Conservation (phyloP, 2,329 filamentous ascomycete species). For the Fusarium subglutinans region DNA sequence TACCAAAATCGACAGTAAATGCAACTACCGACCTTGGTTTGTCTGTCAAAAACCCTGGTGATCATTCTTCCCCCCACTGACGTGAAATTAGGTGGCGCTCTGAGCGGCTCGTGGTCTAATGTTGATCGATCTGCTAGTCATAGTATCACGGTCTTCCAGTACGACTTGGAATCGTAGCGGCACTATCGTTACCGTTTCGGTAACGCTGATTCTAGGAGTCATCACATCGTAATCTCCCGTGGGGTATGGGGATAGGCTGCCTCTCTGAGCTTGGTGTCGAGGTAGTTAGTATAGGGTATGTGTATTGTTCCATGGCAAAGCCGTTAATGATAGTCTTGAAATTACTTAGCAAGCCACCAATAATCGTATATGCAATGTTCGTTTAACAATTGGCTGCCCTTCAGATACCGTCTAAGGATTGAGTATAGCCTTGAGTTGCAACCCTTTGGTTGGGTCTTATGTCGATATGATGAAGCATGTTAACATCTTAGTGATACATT, state of each 20-base stretch:
- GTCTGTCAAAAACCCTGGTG: not conserved
- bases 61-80: constrained; percentile 8
- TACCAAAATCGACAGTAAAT: not conserved
- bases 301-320: not conserved
- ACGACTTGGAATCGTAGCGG: not conserved
- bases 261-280: not conserved
- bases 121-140: constrained; percentile 15
- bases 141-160: not conserved
- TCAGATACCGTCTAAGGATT: no score
- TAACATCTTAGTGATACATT: constrained; percentile 4
- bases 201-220: not conserved
- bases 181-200: not conserved
- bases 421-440: not conserved
- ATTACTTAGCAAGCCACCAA: not conserved
- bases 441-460: not conserved
- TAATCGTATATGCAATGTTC: not conserved
- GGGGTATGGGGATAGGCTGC: constrained; percentile 4
- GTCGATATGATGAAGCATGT: not conserved
- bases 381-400: not conserved
- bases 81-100: constrained; percentile 37
- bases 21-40: not conserved
- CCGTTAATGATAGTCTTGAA: not conserved
- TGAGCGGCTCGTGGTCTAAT: constrained; percentile 1
- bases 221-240: constrained; percentile 23
- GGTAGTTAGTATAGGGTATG: constrained; percentile 13